These are phyloP conservation scores for Fomitopsis pinicola DNA, from an alignment of 1,284 basidiomycete genomes.

Conservation along the genomic window DNA sequence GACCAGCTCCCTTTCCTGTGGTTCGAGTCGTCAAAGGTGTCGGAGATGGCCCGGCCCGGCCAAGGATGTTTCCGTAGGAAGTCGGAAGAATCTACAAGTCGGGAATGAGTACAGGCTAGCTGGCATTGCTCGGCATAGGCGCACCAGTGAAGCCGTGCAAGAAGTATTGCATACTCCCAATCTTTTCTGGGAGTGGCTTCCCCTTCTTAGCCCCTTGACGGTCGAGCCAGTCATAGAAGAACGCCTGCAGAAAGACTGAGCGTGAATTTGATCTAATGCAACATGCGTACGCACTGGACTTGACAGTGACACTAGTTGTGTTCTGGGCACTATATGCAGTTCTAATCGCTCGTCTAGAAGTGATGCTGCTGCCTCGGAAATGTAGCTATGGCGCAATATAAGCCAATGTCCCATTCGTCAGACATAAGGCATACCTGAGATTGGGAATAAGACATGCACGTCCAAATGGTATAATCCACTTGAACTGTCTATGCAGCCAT, in stretches of 20 bases:
- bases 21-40: slow-evolving; percentile 80
- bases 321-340: slow-evolving; percentile 81
- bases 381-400: slow-evolving; percentile 38
- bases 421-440: slow-evolving; percentile 48
- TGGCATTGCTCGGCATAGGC: slow-evolving; percentile 1
- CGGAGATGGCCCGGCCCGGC: slow-evolving; percentile 80
- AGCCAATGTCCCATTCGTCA: background rate
- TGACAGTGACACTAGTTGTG: slow-evolving; percentile 78
- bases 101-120: background rate
- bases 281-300: slow-evolving; percentile 52
- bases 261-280: background rate
- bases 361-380: slow-evolving; percentile 83
- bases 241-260: slow-evolving; percentile 46
- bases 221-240: slow-evolving; percentile 90
- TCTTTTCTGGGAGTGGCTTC: slow-evolving; percentile 77
- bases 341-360: slow-evolving; percentile 74
- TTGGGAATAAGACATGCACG: slow-evolving; percentile 84
- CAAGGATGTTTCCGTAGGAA: slow-evolving; percentile 84
- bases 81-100: slow-evolving; percentile 72
- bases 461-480: slow-evolving; percentile 84
- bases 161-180: slow-evolving; percentile 89
- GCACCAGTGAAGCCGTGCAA: slow-evolving; percentile 78
- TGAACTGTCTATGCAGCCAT: slow-evolving; percentile 84
- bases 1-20: slow-evolving; percentile 62
- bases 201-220: slow-evolving; percentile 74